These are phyloP conservation scores for Penicillium robsamsonii DNA, from an alignment of 495 filamentous ascomycete genomes.

Conservation along the genomic window DNA sequence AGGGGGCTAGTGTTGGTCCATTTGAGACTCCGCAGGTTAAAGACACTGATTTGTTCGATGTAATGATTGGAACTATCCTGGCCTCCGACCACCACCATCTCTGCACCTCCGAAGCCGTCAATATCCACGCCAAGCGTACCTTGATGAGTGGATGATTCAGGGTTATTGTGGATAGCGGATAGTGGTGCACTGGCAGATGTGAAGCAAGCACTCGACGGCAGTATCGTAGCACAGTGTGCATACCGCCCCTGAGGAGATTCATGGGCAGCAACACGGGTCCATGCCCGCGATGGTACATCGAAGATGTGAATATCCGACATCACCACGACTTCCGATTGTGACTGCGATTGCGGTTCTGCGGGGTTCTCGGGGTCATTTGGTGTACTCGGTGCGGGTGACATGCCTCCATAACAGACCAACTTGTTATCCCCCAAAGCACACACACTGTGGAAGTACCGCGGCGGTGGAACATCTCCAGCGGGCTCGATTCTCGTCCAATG, in stretches of 20 bases:
- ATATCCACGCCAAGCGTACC: constrained; percentile 81
- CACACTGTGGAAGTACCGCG: constrained; percentile 95
- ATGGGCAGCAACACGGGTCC: constrained; percentile 76
- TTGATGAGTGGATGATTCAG: constrained; percentile 73
- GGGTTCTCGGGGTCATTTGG: constrained; percentile 42
- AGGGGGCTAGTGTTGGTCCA: constrained; percentile 86
- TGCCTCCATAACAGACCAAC: constrained; percentile 95
- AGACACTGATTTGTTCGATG: constrained; percentile 96
- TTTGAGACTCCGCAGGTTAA: constrained; percentile 93
- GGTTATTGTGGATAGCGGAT: constrained; percentile 86
- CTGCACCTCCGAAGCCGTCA: constrained; percentile 87
- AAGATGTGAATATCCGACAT: constrained; percentile 98
- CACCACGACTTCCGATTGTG: constrained; percentile 86
- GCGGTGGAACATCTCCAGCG: constrained; percentile 78
- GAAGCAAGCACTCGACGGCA: constrained; percentile 83
- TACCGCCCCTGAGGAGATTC: constrained; percentile 92
- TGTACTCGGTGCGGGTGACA: constrained; percentile 72
- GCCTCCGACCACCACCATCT: constrained; percentile 96
- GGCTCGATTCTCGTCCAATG: constrained; percentile 92
- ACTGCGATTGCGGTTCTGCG: constrained; percentile 61
- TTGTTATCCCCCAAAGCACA: constrained; percentile 92
- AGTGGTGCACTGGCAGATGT: constrained; percentile 77
- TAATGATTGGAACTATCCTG: constrained; percentile 98
- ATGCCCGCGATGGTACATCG: constrained; percentile 79
- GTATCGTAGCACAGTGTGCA: constrained; percentile 91